phyloP scores from a whole-genome alignment of 768 basidiomycete species.

The Grammothele lineata region DNA sequence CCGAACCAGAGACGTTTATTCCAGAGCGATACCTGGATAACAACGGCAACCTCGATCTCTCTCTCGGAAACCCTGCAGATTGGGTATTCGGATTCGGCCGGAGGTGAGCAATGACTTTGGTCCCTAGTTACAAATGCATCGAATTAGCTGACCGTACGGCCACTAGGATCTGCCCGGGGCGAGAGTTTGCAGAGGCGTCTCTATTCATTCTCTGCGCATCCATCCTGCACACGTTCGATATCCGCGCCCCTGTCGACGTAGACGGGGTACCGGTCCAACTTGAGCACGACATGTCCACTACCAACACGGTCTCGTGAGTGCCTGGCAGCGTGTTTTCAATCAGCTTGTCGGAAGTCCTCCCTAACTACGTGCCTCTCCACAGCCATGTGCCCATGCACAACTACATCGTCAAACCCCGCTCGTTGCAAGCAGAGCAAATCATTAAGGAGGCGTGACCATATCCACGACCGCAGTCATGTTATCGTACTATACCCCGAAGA shows the following conservation, averaged over 20 bases:
- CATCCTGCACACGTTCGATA: not conserved
- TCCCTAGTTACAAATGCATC: not conserved
- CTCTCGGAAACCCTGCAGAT: not conserved
- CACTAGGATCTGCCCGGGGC: not conserved
- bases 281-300: too few relatives aligned
- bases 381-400: too few relatives aligned
- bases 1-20: conserved; percentile 4
- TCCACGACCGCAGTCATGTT: too few relatives aligned
- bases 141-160: not conserved
- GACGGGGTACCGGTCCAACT: conserved; percentile 3
- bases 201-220: not conserved
- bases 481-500: too few relatives aligned
- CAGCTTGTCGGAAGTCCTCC: too few relatives aligned
- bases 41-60: not conserved
- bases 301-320: too few relatives aligned
- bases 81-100: conserved; percentile 9
- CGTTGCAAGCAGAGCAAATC: too few relatives aligned
- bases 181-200: not conserved
- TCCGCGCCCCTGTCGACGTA: not conserved
- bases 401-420: too few relatives aligned
- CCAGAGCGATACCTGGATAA: conserved; percentile 5
- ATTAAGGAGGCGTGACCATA: too few relatives aligned
- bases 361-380: too few relatives aligned
- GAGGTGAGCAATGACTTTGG: not conserved
- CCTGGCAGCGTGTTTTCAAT: too few relatives aligned